Percentiles rank a stretch among this genome's conserved stretches.
Evolutionary conservation across 2,329 filamentous ascomycete species (phyloP).

Genomic region (Pestalotiopsis sp.): DNA sequence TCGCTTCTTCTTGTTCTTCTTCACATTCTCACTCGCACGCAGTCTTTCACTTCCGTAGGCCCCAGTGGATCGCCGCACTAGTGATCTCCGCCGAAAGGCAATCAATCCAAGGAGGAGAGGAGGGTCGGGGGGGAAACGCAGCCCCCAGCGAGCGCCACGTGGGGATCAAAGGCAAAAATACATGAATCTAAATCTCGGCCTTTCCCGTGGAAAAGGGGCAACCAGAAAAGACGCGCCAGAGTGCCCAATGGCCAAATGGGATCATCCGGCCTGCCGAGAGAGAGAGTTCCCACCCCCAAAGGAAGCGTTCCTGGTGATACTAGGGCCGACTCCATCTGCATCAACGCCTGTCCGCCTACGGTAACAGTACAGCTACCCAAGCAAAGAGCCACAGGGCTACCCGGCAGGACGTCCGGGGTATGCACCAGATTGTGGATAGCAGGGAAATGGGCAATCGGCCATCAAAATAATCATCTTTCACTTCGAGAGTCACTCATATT

Average conservation of each 20-base stretch:
- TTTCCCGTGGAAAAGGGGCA: constrained; percentile 1
- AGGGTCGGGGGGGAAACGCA: background rate
- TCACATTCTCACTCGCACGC: background rate
- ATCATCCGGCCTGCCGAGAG: background rate
- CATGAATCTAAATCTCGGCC: constrained; percentile 2
- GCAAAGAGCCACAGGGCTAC: background rate
- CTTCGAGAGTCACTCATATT: background rate
- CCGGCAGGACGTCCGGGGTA: background rate
- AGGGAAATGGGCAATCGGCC: background rate
- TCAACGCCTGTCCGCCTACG: background rate
- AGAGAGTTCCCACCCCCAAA: background rate
- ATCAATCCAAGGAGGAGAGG: background rate
- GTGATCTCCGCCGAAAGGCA: background rate
- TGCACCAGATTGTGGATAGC: background rate
- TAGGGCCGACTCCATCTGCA: background rate
- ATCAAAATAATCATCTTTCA: background rate
- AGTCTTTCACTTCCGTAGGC: background rate
- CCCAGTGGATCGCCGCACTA: background rate
- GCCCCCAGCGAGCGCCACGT: background rate
- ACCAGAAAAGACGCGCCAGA: background rate
- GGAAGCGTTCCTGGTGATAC: background rate
- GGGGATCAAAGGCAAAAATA: background rate
- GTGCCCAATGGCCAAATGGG: background rate
- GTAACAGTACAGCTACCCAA: background rate
- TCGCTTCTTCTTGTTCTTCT: background rate